Conservation (phyloP, 2,329 filamentous ascomycete genomes). For the Drechslerella stenobrocha region DNA sequence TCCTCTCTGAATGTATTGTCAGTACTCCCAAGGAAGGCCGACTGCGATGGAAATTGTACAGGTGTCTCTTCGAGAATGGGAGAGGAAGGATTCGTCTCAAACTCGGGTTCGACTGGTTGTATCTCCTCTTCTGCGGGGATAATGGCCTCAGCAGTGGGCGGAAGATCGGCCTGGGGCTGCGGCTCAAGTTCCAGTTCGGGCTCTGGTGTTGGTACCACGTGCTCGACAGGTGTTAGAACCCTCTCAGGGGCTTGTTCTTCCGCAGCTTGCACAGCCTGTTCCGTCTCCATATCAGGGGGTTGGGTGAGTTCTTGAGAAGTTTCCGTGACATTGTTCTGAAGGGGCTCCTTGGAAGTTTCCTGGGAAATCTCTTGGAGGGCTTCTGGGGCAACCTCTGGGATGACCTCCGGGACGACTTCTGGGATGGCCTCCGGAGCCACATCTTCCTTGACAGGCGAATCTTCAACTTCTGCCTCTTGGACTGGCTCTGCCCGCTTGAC, state of each 20-base stretch:
- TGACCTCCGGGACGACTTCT: not conserved
- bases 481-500: slow-evolving; percentile 30
- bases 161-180: slow-evolving; percentile 10
- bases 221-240: slow-evolving; percentile 23
- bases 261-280: not conserved
- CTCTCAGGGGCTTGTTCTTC: slow-evolving; percentile 11
- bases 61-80: slow-evolving; percentile 46
- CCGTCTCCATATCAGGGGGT: not conserved
- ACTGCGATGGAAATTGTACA: slow-evolving; percentile 49
- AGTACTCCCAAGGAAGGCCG: slow-evolving; percentile 51
- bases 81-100: slow-evolving; percentile 52
- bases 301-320: not conserved
- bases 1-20: slow-evolving; percentile 46
- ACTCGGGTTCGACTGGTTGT: slow-evolving; percentile 48
- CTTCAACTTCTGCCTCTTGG: slow-evolving; percentile 24
- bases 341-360: not conserved
- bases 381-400: not conserved
- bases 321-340: not conserved
- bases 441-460: slow-evolving; percentile 7
- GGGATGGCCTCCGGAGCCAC: not conserved
- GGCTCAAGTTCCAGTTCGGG: slow-evolving; percentile 11
- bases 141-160: slow-evolving; percentile 21
- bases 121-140: slow-evolving; percentile 16
- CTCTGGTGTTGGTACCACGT: slow-evolving; percentile 26
- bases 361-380: not conserved